Conservation (phyloP, 805 yeast genomes). For the Yarrowia deformans region DNA sequence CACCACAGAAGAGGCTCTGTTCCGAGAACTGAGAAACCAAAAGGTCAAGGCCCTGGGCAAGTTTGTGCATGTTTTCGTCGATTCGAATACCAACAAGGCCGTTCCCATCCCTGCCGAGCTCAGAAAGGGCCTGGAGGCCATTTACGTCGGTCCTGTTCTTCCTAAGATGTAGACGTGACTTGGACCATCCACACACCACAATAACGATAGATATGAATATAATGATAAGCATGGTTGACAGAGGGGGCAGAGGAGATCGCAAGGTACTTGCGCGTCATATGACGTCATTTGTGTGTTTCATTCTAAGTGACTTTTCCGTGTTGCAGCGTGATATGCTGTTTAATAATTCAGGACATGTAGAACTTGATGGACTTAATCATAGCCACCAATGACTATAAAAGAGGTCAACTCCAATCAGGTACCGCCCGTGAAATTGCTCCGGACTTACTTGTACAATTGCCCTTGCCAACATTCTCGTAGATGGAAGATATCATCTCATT, state of each 20-base stretch:
- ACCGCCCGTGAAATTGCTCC: neutral
- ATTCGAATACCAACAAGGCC: constrained; percentile 44
- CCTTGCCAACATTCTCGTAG: no score
- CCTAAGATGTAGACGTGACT: constrained; percentile 17
- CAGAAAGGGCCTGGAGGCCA: constrained; percentile 40
- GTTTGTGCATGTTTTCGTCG: constrained; percentile 48
- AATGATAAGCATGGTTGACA: neutral
- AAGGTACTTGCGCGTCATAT: no score
- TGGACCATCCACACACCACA: neutral
- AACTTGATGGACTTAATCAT: no score
- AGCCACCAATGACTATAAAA: no score
- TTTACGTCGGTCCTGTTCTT: constrained; percentile 18
- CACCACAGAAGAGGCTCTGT: constrained; percentile 40
- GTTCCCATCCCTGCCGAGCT: constrained; percentile 41
- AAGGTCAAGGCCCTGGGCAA: constrained; percentile 47
- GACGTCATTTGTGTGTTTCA: no score
- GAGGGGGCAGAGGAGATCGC: neutral
- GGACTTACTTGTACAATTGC: no score
- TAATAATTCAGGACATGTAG: no score
- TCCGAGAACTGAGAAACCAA: constrained; percentile 35
- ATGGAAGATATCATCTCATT: no score
- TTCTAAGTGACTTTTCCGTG: no score
- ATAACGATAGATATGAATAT: constrained; percentile 21
- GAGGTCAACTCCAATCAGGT: no score
- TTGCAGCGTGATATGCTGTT: no score